Percentiles rank a stretch among this genome's conserved stretches.
These are phyloP conservation scores for Trichoderma hamatum DNA, from an alignment of 2,329 filamentous ascomycete genomes.

Conservation along the genomic window DNA sequence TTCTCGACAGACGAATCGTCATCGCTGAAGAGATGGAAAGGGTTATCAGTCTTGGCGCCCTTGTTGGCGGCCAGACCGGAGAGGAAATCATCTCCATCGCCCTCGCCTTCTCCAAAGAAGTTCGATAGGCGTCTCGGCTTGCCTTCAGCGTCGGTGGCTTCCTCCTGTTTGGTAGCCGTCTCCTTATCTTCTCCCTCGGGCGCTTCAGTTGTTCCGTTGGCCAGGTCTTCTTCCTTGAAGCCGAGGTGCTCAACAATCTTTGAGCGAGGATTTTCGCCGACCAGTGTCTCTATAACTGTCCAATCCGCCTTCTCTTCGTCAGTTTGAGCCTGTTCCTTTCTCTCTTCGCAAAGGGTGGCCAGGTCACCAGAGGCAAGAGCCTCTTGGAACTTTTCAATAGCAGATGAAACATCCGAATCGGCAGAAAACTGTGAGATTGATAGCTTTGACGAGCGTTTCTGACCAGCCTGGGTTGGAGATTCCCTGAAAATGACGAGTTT, in stretches of 20 bases:
- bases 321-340: conserved; percentile 72
- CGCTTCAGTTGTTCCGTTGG: conserved; percentile 50
- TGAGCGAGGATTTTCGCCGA: conserved; percentile 81
- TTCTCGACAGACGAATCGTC: conserved; percentile 84
- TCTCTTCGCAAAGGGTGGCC: conserved; percentile 74
- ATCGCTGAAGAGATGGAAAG: conserved; percentile 86
- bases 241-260: conserved; percentile 88
- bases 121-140: conserved; percentile 70
- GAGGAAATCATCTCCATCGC: conserved; percentile 82
- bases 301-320: conserved; percentile 96
- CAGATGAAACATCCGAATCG: conserved; percentile 80
- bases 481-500: conserved; percentile 79
- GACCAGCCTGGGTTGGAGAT: conserved; percentile 60
- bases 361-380: conserved; percentile 79
- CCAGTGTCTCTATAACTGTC: conserved; percentile 88
- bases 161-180: conserved; percentile 41
- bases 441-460: conserved; percentile 73
- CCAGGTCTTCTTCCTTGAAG: conserved; percentile 66
- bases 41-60: conserved; percentile 88
- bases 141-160: conserved; percentile 37
- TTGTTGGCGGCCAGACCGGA: conserved; percentile 84
- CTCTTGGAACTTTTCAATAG: conserved; percentile 85
- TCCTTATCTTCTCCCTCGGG: conserved; percentile 35
- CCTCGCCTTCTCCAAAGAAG: conserved; percentile 72
- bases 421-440: conserved; percentile 86